Conservation (phyloP, 805 yeast species). For the Pichia thaimueangensis region DNA sequence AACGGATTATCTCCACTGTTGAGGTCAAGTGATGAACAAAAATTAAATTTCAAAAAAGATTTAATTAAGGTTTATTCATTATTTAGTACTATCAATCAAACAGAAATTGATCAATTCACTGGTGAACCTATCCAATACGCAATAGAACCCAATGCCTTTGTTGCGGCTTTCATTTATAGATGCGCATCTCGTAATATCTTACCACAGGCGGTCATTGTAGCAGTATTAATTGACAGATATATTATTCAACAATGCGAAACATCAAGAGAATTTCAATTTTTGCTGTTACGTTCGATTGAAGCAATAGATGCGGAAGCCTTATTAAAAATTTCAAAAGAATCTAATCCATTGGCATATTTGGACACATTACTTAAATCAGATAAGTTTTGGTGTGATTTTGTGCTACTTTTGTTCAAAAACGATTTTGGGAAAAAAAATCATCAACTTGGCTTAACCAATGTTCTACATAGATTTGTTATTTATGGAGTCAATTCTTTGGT, state of each 20-base stretch:
- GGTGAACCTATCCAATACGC: neutral
- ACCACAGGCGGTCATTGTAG: slow-evolving; percentile 14
- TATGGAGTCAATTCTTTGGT: slow-evolving; percentile 23
- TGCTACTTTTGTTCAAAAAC: slow-evolving; percentile 10
- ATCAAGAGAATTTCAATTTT: slow-evolving; percentile 17
- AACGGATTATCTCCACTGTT: slow-evolving; percentile 1
- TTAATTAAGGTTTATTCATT: slow-evolving; percentile 9
- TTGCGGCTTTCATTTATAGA: slow-evolving; percentile 7
- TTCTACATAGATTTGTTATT: slow-evolving; percentile 18
- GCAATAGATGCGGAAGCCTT: slow-evolving; percentile 13
- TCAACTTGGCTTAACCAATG: slow-evolving; percentile 10
- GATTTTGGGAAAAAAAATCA: neutral
- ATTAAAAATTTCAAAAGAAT: slow-evolving; percentile 10
- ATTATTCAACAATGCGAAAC: slow-evolving; percentile 5
- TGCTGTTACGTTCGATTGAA: slow-evolving; percentile 22
- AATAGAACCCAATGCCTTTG: slow-evolving; percentile 11
- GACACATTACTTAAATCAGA: slow-evolving; percentile 8
- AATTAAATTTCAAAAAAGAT: slow-evolving; percentile 4
- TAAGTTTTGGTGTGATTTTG: slow-evolving; percentile 20
- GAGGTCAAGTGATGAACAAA: slow-evolving; percentile 5
- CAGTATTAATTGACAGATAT: slow-evolving; percentile 14
- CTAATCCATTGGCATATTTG: slow-evolving; percentile 15
- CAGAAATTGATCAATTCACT: neutral
- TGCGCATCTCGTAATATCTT: slow-evolving; percentile 12
- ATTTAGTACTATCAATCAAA: neutral